These are phyloP conservation scores for Cetraspora pellucida DNA, from an alignment of 192 early-diverging fungal genomes.

Conservation along the genomic window DNA sequence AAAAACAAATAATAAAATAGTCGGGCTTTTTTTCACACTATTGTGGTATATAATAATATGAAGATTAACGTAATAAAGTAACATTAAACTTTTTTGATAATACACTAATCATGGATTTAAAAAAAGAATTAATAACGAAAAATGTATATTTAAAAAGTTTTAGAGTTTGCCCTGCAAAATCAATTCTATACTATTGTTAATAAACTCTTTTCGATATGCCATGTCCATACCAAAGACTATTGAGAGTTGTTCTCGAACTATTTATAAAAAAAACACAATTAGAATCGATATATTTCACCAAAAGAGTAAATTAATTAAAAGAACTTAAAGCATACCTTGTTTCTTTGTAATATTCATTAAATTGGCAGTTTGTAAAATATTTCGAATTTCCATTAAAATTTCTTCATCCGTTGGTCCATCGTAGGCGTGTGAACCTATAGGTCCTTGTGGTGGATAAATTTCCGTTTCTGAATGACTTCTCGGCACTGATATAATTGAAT, in stretches of 20 bases:
- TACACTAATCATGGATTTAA: no score
- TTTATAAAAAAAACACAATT: not conserved
- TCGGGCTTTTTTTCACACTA: no score
- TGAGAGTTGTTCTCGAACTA: constrained; percentile 89
- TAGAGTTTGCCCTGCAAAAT: constrained; percentile 51
- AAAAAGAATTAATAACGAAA: no score
- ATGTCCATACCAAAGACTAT: constrained; percentile 81
- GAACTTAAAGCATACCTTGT: constrained; percentile 55
- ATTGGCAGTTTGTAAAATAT: constrained; percentile 85
- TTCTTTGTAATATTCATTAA: constrained; percentile 99
- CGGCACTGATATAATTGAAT: constrained; percentile 27
- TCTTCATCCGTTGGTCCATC: constrained; percentile 68
- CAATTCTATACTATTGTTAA: constrained; percentile 85
- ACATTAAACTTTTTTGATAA: no score
- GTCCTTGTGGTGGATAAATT: not conserved
- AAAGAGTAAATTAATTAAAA: not conserved
- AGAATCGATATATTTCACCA: not conserved
- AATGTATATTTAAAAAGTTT: not conserved
- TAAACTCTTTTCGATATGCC: constrained; percentile 78
- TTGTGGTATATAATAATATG: no score
- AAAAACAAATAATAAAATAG: no score
- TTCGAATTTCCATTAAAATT: constrained; percentile 65
- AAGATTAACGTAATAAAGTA: no score
- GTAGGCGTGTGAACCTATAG: constrained; percentile 16
- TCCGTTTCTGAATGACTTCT: not conserved